A percentile compares a stretch with the other conserved stretches of the same genome.
Evolutionary conservation across 768 basidiomycete genomes (phyloP).

Genomic region (Dentipellis sp.): DNA sequence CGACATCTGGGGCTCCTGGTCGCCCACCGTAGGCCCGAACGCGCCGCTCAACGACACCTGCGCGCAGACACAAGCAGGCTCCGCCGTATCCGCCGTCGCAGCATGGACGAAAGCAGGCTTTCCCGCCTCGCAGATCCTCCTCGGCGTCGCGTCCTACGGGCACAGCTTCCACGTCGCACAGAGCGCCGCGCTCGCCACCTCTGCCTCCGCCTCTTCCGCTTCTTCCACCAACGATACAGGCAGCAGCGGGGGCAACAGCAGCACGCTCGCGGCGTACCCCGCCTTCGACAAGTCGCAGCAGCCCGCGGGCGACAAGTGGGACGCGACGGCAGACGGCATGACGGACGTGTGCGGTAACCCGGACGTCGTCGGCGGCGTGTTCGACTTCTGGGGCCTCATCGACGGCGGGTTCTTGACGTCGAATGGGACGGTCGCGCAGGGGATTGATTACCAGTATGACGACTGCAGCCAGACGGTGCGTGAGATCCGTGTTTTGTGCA

Average conservation of each 20-base stretch:
- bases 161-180: constrained; percentile 50
- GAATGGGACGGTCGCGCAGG: constrained; percentile 31
- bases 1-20: constrained; percentile 49
- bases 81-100: constrained; percentile 65
- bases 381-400: constrained; percentile 50
- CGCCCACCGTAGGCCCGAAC: constrained; percentile 65
- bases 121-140: constrained; percentile 63
- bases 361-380: constrained; percentile 42
- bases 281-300: constrained; percentile 11
- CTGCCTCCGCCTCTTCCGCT: neutral
- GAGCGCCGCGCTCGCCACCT: constrained; percentile 24
- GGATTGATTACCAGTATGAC: constrained; percentile 37
- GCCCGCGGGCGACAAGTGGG: constrained; percentile 36
- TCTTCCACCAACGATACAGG: no score
- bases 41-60: constrained; percentile 81
- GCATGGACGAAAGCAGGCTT: constrained; percentile 78
- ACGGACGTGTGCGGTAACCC: constrained; percentile 48
- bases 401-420: constrained; percentile 40
- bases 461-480: constrained; percentile 24
- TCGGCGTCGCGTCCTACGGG: constrained; percentile 81
- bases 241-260: constrained; percentile 8
- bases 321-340: constrained; percentile 27
- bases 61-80: constrained; percentile 52
- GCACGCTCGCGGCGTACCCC: constrained; percentile 2
- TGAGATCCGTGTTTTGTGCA: neutral